Conservation (phyloP, 1,284 basidiomycete genomes). For the Malassezia cuniculi region DNA sequence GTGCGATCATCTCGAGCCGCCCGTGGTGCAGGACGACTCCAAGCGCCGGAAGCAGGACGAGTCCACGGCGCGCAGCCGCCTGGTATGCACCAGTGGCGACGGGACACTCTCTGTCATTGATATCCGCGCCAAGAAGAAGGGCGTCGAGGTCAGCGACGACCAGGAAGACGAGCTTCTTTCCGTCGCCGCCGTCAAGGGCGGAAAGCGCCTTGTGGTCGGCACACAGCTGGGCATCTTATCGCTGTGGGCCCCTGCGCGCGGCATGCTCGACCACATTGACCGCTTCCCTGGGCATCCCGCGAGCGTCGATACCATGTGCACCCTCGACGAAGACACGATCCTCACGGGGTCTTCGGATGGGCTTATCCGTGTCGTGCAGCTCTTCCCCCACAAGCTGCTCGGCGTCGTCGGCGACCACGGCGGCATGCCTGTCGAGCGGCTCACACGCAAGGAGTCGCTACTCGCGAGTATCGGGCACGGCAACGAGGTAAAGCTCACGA, state of each 20-base stretch:
- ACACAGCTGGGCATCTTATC: slow-evolving; percentile 82
- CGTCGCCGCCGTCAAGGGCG: slow-evolving; percentile 66
- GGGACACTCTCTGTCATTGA: slow-evolving; percentile 82
- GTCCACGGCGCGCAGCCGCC: slow-evolving; percentile 12
- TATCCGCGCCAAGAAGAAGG: slow-evolving; percentile 45
- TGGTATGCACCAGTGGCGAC: slow-evolving; percentile 58
- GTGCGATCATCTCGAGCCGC: slow-evolving; percentile 32
- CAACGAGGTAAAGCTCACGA: slow-evolving; percentile 69
- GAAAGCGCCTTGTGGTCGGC: slow-evolving; percentile 69
- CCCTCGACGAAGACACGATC: slow-evolving; percentile 56
- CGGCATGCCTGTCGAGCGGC: slow-evolving; percentile 68
- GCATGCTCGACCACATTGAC: slow-evolving; percentile 85
- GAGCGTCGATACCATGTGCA: slow-evolving; percentile 54
- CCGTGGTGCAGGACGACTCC: slow-evolving; percentile 8
- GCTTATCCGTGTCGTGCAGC: slow-evolving; percentile 71
- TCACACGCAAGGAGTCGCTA: slow-evolving; percentile 61
- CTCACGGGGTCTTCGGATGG: slow-evolving; percentile 89
- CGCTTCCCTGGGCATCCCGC: slow-evolving; percentile 70
- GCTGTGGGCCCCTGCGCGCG: slow-evolving; percentile 71
- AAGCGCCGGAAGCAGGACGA: slow-evolving; percentile 16
- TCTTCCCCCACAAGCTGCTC: slow-evolving; percentile 76
- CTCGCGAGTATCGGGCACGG: slow-evolving; percentile 89
- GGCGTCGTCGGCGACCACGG: slow-evolving; percentile 83
- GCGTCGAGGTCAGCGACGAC: slow-evolving; percentile 69
- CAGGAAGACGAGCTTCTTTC: slow-evolving; percentile 89